phyloP scores from a whole-genome alignment of 164 flowering plant genomes.

The Saururus chinensis region DNA sequence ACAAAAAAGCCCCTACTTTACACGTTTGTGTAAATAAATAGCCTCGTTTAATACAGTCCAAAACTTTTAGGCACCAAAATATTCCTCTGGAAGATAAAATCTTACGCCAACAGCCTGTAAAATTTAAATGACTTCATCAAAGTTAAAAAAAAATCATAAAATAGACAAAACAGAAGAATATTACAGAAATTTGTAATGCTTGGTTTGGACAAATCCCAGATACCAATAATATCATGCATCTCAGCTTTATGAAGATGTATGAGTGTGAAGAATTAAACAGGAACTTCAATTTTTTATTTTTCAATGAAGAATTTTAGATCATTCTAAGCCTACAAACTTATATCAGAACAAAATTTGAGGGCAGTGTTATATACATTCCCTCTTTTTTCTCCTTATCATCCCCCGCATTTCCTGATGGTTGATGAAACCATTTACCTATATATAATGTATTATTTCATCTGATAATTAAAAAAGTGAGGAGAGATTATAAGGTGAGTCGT shows the following conservation, averaged over 20 bases:
- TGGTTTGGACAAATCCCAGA: not conserved
- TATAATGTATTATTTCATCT: no score
- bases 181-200: not conserved
- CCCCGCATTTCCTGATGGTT: no score
- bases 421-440: no score
- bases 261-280: not conserved
- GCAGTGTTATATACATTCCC: no score
- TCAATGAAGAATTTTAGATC: not conserved
- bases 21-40: not conserved
- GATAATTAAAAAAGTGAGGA: no score
- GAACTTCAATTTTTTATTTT: not conserved
- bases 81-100: constrained; percentile 76
- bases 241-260: not conserved
- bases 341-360: no score
- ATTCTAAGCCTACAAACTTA: no score
- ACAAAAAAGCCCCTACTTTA: not conserved
- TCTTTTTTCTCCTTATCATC: no score
- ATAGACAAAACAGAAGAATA: not conserved
- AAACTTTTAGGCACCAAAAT: constrained; percentile 19
- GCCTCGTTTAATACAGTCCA: no score
- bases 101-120: constrained; percentile 75
- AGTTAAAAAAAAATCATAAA: no score
- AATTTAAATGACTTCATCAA: not conserved
- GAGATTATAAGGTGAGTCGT: no score
- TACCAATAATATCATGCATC: not conserved